phyloP scores from a whole-genome alignment of 75 land plant species.

The Selaginella tamariscina region DNA sequence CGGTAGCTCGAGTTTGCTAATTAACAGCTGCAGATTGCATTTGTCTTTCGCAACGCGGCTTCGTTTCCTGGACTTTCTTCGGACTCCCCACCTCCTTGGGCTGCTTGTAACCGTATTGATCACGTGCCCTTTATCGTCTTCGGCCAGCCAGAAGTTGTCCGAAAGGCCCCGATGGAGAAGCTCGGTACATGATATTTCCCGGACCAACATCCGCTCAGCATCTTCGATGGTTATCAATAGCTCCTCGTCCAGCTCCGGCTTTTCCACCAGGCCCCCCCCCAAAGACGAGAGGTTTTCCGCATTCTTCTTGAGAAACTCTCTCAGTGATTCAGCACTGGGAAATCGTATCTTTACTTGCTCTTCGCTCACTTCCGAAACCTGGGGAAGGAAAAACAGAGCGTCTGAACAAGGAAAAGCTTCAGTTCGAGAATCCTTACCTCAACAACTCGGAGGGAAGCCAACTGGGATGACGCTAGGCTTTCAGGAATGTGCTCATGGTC shows the following conservation, averaged over 20 bases:
- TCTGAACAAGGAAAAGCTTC: no score
- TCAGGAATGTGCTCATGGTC: no score
- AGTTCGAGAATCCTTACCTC: no score
- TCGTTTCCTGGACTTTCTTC: background rate
- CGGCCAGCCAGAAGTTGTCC: conserved; percentile 41
- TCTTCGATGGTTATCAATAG: conserved; percentile 32
- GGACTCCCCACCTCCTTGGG: background rate
- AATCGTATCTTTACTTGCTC: background rate
- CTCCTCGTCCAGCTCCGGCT: conserved; percentile 50
- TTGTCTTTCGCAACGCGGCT: background rate
- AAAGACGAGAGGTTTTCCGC: background rate
- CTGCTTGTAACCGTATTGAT: no score
- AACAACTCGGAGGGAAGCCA: background rate
- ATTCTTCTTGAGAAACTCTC: background rate
- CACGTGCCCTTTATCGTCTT: background rate
- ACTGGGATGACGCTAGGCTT: background rate
- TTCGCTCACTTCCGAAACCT: background rate
- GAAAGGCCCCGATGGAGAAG: conserved; percentile 17
- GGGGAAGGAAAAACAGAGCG: no score
- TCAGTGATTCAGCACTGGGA: background rate
- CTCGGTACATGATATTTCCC: conserved; percentile 22
- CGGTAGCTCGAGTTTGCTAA: background rate
- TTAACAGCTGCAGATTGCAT: background rate
- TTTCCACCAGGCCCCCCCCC: background rate
- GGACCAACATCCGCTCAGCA: conserved; percentile 29